Conservation (phyloP, 805 yeast genomes). For the Spathaspora sp. region DNA sequence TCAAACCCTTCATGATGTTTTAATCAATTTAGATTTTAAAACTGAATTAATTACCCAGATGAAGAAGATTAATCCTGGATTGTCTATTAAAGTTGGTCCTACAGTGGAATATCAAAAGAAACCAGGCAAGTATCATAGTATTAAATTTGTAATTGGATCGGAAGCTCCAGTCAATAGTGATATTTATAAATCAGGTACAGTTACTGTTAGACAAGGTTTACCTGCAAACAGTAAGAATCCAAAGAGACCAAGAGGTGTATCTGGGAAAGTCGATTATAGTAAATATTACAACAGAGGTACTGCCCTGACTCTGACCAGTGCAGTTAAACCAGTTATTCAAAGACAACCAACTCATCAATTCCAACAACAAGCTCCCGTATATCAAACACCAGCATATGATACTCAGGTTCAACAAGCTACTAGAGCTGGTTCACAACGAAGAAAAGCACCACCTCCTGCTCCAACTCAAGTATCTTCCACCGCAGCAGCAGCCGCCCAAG, state of each 20-base stretch:
- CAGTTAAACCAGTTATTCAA: background rate
- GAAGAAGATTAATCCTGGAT: constrained; percentile 54
- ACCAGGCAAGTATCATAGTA: constrained; percentile 76
- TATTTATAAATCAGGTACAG: constrained; percentile 81
- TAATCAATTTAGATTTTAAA: constrained; percentile 78
- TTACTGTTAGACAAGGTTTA: constrained; percentile 74
- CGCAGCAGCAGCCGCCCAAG: constrained; percentile 9
- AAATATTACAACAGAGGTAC: constrained; percentile 38
- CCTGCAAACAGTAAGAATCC: constrained; percentile 71
- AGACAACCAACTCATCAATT: background rate
- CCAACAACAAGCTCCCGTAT: constrained; percentile 17
- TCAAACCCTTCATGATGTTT: constrained; percentile 65
- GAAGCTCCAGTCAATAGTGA: constrained; percentile 59
- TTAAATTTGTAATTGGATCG: constrained; percentile 63
- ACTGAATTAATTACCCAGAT: constrained; percentile 82
- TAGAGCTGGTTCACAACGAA: constrained; percentile 4
- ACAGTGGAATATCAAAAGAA: constrained; percentile 84
- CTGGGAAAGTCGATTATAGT: constrained; percentile 37
- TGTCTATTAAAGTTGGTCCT: constrained; percentile 64
- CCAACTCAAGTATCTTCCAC: constrained; percentile 7
- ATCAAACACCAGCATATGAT: constrained; percentile 13
- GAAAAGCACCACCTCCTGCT: constrained; percentile 16
- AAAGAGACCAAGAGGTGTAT: constrained; percentile 65
- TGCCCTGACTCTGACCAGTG: constrained; percentile 4
- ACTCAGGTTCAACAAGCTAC: constrained; percentile 15